Evolutionary conservation across 768 basidiomycete genomes (phyloP).

Genomic region (Collybia sordida): DNA sequence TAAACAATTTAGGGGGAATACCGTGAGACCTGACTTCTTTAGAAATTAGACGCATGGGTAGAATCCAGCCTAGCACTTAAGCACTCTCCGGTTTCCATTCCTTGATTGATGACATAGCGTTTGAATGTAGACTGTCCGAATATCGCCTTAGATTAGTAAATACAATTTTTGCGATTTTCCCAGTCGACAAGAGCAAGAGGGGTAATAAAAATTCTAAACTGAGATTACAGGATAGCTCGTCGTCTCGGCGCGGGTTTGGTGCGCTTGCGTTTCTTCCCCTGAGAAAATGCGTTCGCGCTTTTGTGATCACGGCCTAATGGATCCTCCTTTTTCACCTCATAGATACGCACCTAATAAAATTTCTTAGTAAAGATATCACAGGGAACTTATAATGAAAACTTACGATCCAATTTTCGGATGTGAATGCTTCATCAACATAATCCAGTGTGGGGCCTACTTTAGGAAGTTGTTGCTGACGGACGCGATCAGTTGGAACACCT

Average conservation of each 20-base stretch:
- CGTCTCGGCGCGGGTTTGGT: constrained; percentile 67
- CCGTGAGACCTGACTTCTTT: too few relatives aligned
- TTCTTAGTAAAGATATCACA: neutral
- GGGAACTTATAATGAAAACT: constrained; percentile 23
- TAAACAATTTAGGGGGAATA: too few relatives aligned
- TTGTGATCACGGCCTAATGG: constrained; percentile 86
- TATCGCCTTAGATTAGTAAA: too few relatives aligned
- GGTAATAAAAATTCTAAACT: neutral
- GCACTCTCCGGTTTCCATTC: too few relatives aligned
- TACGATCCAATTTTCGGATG: constrained; percentile 99
- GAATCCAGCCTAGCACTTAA: too few relatives aligned
- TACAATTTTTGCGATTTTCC: too few relatives aligned
- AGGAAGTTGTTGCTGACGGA: constrained; percentile 85
- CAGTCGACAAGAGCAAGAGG: neutral
- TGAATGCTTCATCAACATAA: constrained; percentile 96
- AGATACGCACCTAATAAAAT: constrained; percentile 75
- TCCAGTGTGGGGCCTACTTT: constrained; percentile 78
- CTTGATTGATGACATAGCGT: too few relatives aligned
- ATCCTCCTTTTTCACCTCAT: constrained; percentile 93
- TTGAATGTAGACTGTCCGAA: too few relatives aligned
- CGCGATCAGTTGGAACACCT: constrained; percentile 75
- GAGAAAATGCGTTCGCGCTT: constrained; percentile 79
- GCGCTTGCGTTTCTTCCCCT: constrained; percentile 89
- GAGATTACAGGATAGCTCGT: constrained; percentile 40
- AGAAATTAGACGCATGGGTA: too few relatives aligned